Conservation (phyloP, 768 basidiomycete genomes). For the Amanita jacksonii region DNA sequence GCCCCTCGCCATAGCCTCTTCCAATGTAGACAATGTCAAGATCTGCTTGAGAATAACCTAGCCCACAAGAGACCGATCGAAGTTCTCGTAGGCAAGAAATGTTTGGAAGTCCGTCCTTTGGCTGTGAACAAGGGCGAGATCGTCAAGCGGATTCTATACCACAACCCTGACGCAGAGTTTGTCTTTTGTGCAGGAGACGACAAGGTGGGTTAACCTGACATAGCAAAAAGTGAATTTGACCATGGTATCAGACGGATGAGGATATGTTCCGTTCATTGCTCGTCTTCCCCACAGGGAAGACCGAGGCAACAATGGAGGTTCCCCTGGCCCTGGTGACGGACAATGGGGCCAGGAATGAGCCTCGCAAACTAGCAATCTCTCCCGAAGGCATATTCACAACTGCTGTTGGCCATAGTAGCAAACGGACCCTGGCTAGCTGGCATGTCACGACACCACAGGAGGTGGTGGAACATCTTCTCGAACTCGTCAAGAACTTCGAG, state of each 20-base stretch:
- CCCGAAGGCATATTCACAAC: constrained; percentile 81
- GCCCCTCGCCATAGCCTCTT: constrained; percentile 45
- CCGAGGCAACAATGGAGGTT: constrained; percentile 42
- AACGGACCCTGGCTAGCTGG: constrained; percentile 87
- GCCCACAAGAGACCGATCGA: constrained; percentile 93
- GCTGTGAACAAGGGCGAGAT: constrained; percentile 99
- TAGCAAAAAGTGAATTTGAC: not conserved
- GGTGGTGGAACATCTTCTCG: constrained; percentile 72
- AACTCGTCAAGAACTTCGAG: constrained; percentile 35
- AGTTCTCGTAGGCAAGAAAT: constrained; percentile 97
- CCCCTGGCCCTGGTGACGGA: constrained; percentile 47
- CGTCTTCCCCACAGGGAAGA: constrained; percentile 42
- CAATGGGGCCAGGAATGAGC: constrained; percentile 31
- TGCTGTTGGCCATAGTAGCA: constrained; percentile 84
- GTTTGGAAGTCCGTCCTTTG: constrained; percentile 90
- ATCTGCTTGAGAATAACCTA: constrained; percentile 89
- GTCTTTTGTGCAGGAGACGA: constrained; percentile 98
- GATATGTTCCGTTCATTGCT: constrained; percentile 96
- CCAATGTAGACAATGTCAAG: constrained; percentile 96
- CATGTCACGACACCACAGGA: constrained; percentile 86
- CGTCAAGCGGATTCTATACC: constrained; percentile 87
- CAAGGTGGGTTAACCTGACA: constrained; percentile 45
- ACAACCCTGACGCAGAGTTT: constrained; percentile 90
- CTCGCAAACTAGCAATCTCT: constrained; percentile 52
- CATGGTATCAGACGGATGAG: constrained; percentile 72